These are phyloP conservation scores for Allium cepa DNA, from an alignment of 106 monocot genomes.

Conservation along the genomic window DNA sequence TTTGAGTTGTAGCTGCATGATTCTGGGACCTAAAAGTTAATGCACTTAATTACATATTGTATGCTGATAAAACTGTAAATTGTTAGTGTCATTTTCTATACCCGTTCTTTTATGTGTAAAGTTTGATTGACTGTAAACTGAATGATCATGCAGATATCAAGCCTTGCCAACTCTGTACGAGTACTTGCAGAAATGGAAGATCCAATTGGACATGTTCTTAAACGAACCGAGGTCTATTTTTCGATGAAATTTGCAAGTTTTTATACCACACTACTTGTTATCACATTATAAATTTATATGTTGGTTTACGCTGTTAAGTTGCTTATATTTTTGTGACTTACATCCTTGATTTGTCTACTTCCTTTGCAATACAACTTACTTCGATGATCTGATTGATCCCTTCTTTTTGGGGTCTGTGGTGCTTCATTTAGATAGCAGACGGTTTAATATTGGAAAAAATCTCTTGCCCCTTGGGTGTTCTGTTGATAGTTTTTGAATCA, in stretches of 20 bases:
- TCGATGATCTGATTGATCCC: not conserved
- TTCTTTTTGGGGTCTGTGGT: too few relatives aligned
- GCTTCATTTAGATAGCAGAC: conserved; percentile 57
- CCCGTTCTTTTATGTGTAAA: not conserved
- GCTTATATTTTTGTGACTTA: too few relatives aligned
- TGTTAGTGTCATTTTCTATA: not conserved
- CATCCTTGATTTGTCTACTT: too few relatives aligned
- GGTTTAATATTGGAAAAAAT: conserved; percentile 74
- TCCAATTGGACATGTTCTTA: conserved; percentile 25
- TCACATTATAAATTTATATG: too few relatives aligned
- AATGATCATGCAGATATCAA: conserved; percentile 51
- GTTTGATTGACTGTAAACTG: not conserved
- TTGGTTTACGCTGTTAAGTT: too few relatives aligned
- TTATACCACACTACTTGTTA: too few relatives aligned
- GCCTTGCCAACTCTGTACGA: conserved; percentile 77
- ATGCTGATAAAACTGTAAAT: not conserved
- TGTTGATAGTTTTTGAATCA: conserved; percentile 92
- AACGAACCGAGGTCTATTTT: not conserved
- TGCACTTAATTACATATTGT: too few relatives aligned
- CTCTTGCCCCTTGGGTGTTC: conserved; percentile 77
- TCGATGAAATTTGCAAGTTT: too few relatives aligned
- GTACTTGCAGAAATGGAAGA: conserved; percentile 92
- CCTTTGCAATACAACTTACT: not conserved
- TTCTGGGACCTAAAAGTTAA: too few relatives aligned
- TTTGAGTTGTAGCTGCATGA: not conserved